Evolutionary conservation across 2,329 filamentous ascomycete genomes (phyloP).

Genomic region (Ophiostoma angusticollis): DNA sequence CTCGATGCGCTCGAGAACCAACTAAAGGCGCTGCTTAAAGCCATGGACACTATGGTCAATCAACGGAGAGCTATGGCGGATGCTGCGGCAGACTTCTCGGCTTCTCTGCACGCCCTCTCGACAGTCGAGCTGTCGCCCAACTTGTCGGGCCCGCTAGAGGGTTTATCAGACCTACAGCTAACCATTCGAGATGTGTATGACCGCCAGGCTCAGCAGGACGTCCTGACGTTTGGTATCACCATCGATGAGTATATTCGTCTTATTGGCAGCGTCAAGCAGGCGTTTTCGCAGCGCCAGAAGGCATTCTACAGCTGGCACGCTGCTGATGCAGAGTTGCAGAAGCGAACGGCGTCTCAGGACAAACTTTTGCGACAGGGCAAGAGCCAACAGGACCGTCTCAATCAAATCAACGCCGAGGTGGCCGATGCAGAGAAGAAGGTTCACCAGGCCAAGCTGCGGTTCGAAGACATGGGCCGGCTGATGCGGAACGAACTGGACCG

Average conservation of each 20-base stretch:
- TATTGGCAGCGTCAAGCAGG: constrained; percentile 88
- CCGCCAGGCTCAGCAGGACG: constrained; percentile 91
- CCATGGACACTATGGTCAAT: constrained; percentile 81
- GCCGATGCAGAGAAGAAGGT: constrained; percentile 89
- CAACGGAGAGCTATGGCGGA: constrained; percentile 92
- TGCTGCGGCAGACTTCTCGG: constrained; percentile 83
- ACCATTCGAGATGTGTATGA: constrained; percentile 93
- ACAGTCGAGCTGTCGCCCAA: constrained; percentile 84
- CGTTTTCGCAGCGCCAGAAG: constrained; percentile 86
- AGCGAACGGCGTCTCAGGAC: constrained; percentile 79
- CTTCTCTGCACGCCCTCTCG: constrained; percentile 82
- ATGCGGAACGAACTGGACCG: constrained; percentile 86
- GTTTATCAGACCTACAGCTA: constrained; percentile 82
- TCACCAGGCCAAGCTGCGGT: constrained; percentile 76
- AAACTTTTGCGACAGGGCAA: constrained; percentile 91
- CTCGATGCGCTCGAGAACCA: constrained; percentile 88
- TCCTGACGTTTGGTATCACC: constrained; percentile 90
- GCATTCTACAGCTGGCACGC: constrained; percentile 89
- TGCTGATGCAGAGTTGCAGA: constrained; percentile 80
- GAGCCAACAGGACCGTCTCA: constrained; percentile 88
- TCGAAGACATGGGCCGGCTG: constrained; percentile 92
- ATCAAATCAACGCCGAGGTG: constrained; percentile 84
- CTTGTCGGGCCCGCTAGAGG: constrained; percentile 78
- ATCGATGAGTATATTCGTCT: constrained; percentile 97
- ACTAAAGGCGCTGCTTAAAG: constrained; percentile 78